phyloP scores from a whole-genome alignment of 306 rosid genomes.

The Quillaja saponaria region DNA sequence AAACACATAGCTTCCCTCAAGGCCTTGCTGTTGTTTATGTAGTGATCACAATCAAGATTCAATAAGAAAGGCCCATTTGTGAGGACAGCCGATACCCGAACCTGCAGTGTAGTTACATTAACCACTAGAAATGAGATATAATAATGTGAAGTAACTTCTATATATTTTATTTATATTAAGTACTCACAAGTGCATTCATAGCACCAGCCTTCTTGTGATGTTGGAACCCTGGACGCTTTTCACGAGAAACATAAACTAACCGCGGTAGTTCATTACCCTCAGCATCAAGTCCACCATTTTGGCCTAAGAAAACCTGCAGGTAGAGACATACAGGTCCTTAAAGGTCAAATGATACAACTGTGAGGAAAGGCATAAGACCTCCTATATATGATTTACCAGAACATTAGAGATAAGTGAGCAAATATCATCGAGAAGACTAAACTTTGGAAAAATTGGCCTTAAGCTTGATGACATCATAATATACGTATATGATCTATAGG shows the following conservation, averaged over 20 bases:
- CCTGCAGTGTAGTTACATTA: slow-evolving; percentile 46
- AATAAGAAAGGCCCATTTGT: slow-evolving; percentile 94
- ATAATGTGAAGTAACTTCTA: not conserved
- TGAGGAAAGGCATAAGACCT: slow-evolving; percentile 14
- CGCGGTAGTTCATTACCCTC: slow-evolving; percentile 97
- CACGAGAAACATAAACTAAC: slow-evolving; percentile 95
- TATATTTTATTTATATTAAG: not conserved
- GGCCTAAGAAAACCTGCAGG: slow-evolving; percentile 92
- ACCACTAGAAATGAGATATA: slow-evolving; percentile 12
- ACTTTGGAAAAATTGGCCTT: not conserved
- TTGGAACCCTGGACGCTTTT: slow-evolving; percentile 99
- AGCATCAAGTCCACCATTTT: slow-evolving; percentile 92
- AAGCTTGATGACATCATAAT: slow-evolving; percentile 2
- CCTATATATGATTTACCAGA: slow-evolving; percentile 9
- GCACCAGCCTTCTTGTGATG: slow-evolving; percentile 99
- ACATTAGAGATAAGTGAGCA: slow-evolving; percentile 8
- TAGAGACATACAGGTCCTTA: slow-evolving; percentile 14
- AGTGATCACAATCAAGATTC: slow-evolving; percentile 99
- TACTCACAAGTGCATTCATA: slow-evolving; percentile 95
- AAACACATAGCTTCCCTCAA: slow-evolving; percentile 98
- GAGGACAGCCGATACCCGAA: slow-evolving; percentile 96
- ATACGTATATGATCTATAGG: slow-evolving; percentile 18
- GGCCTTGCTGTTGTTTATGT: slow-evolving; percentile 96
- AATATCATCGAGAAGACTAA: slow-evolving; percentile 11
- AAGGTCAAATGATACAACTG: slow-evolving; percentile 7